Evolutionary conservation across 1,139 yeast genomes (phyloP).

Genomic region (Scheffersomyces parashehatae): DNA sequence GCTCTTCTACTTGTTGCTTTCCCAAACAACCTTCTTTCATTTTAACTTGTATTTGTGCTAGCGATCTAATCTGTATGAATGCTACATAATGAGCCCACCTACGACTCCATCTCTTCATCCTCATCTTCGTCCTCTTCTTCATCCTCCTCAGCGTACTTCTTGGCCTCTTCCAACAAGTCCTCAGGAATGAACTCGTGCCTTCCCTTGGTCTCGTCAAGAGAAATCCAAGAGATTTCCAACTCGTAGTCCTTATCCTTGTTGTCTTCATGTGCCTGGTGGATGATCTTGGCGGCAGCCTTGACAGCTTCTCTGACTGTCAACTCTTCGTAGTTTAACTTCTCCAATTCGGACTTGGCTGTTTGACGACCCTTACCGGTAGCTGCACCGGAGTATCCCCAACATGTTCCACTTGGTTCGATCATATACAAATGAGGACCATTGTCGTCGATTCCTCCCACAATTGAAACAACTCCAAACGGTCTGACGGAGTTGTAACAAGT

Average conservation of each 20-base stretch:
- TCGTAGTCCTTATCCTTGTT: conserved; percentile 97
- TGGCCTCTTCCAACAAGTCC: conserved; percentile 78
- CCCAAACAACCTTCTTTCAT: too few species aligned
- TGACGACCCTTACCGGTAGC: conserved; percentile 99
- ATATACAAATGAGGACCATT: conserved; percentile 90
- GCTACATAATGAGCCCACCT: conserved; percentile 7
- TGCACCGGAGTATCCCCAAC: conserved; percentile 97
- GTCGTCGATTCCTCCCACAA: conserved; percentile 89
- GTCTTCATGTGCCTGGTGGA: conserved; percentile 94
- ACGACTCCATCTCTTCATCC: conserved; percentile 34
- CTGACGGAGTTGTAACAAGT: conserved; percentile 96
- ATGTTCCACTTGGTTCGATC: conserved; percentile 96
- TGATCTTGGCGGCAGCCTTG: conserved; percentile 90
- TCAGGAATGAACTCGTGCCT: conserved; percentile 77
- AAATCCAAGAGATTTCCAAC: conserved; percentile 86
- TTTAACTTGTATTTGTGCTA: too few species aligned
- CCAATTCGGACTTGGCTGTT: conserved; percentile 92
- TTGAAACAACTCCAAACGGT: conserved; percentile 92
- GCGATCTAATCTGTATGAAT: not conserved
- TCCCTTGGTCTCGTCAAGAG: conserved; percentile 76
- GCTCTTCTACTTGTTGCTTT: too few species aligned
- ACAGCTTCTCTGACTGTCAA: conserved; percentile 80
- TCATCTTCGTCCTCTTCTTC: conserved; percentile 74
- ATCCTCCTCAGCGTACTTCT: conserved; percentile 76
- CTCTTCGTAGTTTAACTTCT: conserved; percentile 75